Percentiles rank a stretch among this genome's conserved stretches.
Conservation (phyloP, 1,284 basidiomycete species). For the Tetrapyrgos nigripes region DNA sequence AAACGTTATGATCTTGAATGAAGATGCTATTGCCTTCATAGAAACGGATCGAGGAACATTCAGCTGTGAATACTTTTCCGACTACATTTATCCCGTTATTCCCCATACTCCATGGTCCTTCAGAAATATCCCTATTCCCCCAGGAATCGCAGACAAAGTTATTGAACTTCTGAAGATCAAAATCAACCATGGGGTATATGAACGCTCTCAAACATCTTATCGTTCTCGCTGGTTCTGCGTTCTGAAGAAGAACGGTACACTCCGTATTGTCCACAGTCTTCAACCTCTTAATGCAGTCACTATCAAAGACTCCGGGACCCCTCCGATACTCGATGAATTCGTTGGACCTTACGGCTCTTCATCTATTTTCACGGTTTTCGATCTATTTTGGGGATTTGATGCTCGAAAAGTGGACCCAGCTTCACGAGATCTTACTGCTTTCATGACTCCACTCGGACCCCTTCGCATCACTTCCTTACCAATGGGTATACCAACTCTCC, state of each 20-base stretch:
- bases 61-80: too few relatives aligned
- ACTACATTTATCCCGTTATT: constrained; percentile 36
- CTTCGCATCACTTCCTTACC: constrained; percentile 41
- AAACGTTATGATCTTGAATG: constrained; percentile 29
- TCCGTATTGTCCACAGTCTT: constrained; percentile 37
- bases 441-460: too few relatives aligned
- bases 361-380: too few relatives aligned
- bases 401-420: constrained; percentile 18
- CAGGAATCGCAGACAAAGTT: too few relatives aligned
- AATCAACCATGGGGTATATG: constrained; percentile 33
- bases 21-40: constrained; percentile 33
- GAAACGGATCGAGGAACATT: constrained; percentile 30
- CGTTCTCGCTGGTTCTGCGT: constrained; percentile 48
- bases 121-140: constrained; percentile 19
- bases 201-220: constrained; percentile 40
- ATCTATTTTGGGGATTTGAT: too few relatives aligned
- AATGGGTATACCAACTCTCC: constrained; percentile 42
- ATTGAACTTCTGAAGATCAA: constrained; percentile 30
- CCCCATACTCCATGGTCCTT: constrained; percentile 27
- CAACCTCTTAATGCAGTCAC: constrained; percentile 36
- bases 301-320: too few relatives aligned
- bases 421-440: constrained; percentile 25
- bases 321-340: too few relatives aligned
- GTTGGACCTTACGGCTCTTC: too few relatives aligned
- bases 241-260: constrained; percentile 36